These are phyloP conservation scores for Blastocystis sp. DNA, from an alignment of 352 stramenopile species.

Conservation along the genomic window DNA sequence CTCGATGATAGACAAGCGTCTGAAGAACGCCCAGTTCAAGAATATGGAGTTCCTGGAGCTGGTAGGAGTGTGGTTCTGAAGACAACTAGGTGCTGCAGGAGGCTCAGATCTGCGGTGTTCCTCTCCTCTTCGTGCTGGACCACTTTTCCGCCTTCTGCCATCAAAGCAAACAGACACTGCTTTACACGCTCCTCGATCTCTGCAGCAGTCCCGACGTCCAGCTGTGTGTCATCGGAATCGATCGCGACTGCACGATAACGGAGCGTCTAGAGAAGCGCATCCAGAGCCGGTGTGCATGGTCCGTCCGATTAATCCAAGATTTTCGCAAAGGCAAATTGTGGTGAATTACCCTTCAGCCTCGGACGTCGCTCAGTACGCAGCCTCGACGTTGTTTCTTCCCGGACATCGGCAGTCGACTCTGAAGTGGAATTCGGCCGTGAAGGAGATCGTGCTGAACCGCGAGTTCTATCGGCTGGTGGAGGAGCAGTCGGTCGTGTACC, in stretches of 20 bases:
- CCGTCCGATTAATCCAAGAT: not conserved
- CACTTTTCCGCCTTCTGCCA: conserved; percentile 53
- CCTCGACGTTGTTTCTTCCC: not conserved
- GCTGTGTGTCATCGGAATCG: conserved; percentile 8
- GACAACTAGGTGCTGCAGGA: conserved; percentile 3
- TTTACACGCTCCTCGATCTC: conserved; percentile 47
- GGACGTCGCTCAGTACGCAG: not conserved
- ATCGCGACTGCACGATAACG: not conserved
- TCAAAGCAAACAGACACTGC: conserved; percentile 26
- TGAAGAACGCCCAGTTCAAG: conserved; percentile 21
- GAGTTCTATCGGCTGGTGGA: not conserved
- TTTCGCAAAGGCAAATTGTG: conserved; percentile 12
- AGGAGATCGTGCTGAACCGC: not conserved
- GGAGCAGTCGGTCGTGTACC: not conserved
- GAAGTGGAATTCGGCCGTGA: not conserved
- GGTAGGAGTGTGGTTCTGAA: not conserved
- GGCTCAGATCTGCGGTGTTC: conserved; percentile 2
- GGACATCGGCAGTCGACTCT: not conserved
- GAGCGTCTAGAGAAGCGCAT: conserved; percentile 25
- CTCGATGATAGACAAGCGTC: not conserved
- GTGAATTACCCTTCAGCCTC: not conserved
- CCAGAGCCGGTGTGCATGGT: not conserved
- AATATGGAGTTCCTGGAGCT: conserved; percentile 43
- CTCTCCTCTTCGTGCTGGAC: conserved; percentile 20
- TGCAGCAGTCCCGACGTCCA: not conserved